phyloP scores from a whole-genome alignment of 352 stramenopile genomes.

The Phytophthora pini region DNA sequence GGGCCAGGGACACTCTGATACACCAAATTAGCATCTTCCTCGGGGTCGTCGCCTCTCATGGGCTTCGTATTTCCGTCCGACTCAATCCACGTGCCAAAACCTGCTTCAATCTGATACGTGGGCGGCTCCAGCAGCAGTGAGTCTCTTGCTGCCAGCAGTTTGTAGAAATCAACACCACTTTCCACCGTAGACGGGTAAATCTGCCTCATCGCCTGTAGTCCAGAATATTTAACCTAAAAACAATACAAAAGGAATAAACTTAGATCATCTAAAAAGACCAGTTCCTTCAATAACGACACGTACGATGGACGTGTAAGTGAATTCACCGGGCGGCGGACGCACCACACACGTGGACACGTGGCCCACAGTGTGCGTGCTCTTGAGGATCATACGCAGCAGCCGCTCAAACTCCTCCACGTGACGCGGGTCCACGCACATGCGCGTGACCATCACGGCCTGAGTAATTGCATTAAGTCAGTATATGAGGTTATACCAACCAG shows the following conservation, averaged over 20 bases:
- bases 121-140: constrained; percentile 79
- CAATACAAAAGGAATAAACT: constrained; percentile 3
- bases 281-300: constrained; percentile 24
- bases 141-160: constrained; percentile 74
- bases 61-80: constrained; percentile 81
- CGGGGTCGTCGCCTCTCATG: constrained; percentile 72
- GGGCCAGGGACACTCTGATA: constrained; percentile 79
- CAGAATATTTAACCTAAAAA: constrained; percentile 80
- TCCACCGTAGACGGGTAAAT: constrained; percentile 76
- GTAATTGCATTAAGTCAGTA: neutral
- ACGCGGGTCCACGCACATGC: constrained; percentile 77
- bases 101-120: constrained; percentile 86
- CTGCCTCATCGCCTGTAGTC: constrained; percentile 71
- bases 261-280: constrained; percentile 5
- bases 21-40: constrained; percentile 72
- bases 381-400: constrained; percentile 80
- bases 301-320: constrained; percentile 87
- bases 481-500: neutral
- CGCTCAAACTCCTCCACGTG: constrained; percentile 84
- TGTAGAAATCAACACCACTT: constrained; percentile 79
- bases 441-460: constrained; percentile 83
- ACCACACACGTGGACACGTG: constrained; percentile 86
- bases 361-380: constrained; percentile 78
- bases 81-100: constrained; percentile 86
- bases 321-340: constrained; percentile 72